Evolutionary conservation across 192 early-diverging fungal genomes (phyloP).

Genomic region (Mortierella antarctica): DNA sequence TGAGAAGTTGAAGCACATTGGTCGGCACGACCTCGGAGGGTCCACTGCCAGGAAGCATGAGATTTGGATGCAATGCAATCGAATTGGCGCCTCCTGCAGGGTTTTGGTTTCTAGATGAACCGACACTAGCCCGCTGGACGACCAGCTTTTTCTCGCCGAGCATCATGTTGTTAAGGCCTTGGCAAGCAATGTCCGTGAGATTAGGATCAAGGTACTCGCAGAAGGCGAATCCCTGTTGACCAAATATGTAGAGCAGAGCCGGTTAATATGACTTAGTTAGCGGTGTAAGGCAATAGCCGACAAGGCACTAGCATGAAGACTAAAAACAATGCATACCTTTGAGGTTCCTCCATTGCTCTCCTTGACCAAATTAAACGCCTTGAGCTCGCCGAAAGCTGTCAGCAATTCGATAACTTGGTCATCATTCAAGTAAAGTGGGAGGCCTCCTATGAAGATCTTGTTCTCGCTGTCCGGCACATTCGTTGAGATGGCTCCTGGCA

Average conservation of each 20-base stretch:
- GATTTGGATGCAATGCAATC: constrained; percentile 57
- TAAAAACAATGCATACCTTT: constrained; percentile 61
- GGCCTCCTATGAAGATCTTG: constrained; percentile 95
- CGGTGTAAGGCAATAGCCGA: neutral
- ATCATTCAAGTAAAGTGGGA: constrained; percentile 89
- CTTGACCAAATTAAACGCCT: constrained; percentile 94
- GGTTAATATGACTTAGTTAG: neutral
- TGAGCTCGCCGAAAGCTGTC: constrained; percentile 92
- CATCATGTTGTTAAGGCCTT: constrained; percentile 96
- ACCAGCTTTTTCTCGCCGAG: constrained; percentile 93
- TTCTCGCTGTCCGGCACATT: constrained; percentile 91
- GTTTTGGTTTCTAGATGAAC: constrained; percentile 69
- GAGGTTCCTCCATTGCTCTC: constrained; percentile 79
- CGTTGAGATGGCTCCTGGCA: constrained; percentile 87
- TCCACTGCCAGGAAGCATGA: constrained; percentile 59
- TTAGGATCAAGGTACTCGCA: constrained; percentile 93
- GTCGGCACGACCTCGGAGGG: constrained; percentile 77
- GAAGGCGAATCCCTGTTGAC: constrained; percentile 89
- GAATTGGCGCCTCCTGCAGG: constrained; percentile 53
- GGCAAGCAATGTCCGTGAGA: constrained; percentile 93
- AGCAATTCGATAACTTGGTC: constrained; percentile 95
- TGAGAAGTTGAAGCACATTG: constrained; percentile 86
- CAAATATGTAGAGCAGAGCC: neutral
- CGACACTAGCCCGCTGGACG: constrained; percentile 93
- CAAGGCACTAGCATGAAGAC: neutral